Evolutionary conservation across 176 grass and related monocot genomes (phyloP).

Genomic region (Luzula sylvatica): DNA sequence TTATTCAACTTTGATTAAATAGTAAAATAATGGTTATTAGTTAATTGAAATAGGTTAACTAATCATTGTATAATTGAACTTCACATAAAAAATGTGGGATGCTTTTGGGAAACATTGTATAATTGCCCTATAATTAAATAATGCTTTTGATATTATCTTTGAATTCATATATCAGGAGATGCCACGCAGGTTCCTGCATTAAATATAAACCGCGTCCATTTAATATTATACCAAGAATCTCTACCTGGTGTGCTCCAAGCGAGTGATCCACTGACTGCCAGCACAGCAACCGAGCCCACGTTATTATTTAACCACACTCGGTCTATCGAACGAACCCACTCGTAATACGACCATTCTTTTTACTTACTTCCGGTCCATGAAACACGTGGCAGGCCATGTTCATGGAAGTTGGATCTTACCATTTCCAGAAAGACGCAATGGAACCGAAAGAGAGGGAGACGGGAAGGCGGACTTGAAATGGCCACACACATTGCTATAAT

Average conservation of each 20-base stretch:
- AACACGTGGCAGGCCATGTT: not conserved
- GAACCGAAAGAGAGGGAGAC: slow-evolving; percentile 19
- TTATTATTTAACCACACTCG: not conserved
- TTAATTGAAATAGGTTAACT: too few relatives aligned
- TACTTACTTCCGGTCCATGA: not conserved
- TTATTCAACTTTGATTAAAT: too few relatives aligned
- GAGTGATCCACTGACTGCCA: slow-evolving; percentile 16
- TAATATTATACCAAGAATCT: not conserved
- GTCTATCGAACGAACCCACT: not conserved
- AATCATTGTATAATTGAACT: too few relatives aligned
- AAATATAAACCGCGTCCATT: not conserved
- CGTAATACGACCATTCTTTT: too few relatives aligned
- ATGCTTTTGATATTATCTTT: too few relatives aligned
- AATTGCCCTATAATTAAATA: too few relatives aligned
- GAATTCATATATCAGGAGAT: too few relatives aligned
- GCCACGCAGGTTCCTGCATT: slow-evolving; percentile 7
- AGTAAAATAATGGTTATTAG: too few relatives aligned
- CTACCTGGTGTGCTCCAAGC: not conserved
- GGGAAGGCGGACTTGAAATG: not conserved
- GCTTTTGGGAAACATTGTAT: too few relatives aligned
- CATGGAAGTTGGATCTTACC: not conserved
- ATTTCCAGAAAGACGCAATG: slow-evolving; percentile 16
- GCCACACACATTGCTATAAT: not conserved
- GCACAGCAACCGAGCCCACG: not conserved
- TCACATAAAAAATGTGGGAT: too few relatives aligned